These are phyloP conservation scores for Alternaria sp. DNA, from an alignment of 2,329 filamentous ascomycete species.

Conservation along the genomic window DNA sequence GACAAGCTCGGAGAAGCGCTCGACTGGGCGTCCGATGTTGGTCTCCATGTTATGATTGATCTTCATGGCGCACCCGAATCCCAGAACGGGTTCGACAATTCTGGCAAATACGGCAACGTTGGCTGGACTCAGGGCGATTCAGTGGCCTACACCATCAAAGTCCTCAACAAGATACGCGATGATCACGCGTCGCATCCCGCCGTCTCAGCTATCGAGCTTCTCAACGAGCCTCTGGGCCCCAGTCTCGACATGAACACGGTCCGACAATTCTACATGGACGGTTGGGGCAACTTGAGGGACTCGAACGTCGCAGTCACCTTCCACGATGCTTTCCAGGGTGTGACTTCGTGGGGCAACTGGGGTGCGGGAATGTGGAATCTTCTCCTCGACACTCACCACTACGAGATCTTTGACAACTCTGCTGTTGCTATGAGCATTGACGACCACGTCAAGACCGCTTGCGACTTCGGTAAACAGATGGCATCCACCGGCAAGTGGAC, in stretches of 20 bases:
- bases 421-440: conserved; percentile 47
- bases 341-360: conserved; percentile 53
- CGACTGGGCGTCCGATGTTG: conserved; percentile 63
- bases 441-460: conserved; percentile 52
- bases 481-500: conserved; percentile 55
- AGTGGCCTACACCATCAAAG: conserved; percentile 49
- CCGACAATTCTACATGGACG: conserved; percentile 56
- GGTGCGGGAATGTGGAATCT: conserved; percentile 54
- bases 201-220: conserved; percentile 55
- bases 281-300: conserved; percentile 54
- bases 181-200: conserved; percentile 54
- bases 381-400: conserved; percentile 57
- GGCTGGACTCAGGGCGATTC: conserved; percentile 55
- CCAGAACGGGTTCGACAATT: conserved; percentile 74
- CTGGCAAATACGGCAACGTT: conserved; percentile 59
- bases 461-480: conserved; percentile 55
- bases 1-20: conserved; percentile 64
- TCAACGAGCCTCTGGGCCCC: conserved; percentile 57
- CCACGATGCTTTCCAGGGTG: conserved; percentile 57
- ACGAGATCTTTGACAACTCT: conserved; percentile 54
- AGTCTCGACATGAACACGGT: conserved; percentile 52
- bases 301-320: conserved; percentile 53
- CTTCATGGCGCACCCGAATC: conserved; percentile 69
- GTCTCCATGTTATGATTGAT: conserved; percentile 71
- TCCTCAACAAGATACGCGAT: conserved; percentile 56